Base-by-base conservation (phyloP, 1,284 basidiomycete species). In the Vanrija pseudolonga region DNA sequence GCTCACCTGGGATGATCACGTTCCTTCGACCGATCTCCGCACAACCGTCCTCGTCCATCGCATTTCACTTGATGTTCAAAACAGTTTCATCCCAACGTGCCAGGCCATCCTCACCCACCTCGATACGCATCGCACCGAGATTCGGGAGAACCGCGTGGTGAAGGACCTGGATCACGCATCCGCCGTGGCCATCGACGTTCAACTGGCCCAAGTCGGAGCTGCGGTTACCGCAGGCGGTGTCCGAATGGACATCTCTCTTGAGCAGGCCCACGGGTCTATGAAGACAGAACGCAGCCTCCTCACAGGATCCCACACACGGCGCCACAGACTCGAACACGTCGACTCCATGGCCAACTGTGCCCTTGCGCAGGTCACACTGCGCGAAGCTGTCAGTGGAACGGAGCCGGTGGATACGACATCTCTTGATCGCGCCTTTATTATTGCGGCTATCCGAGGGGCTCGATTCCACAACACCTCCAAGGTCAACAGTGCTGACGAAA, bases 1-100 rank as follows among this genome's bases (percentile, higher is more conserved):
- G 5, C 44, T 50, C 62, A 62, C n/a, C 18, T 55, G 40, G 54
- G 41, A 41, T 17, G 12, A 41, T 54, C 8, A 23, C 15, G 6
- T n/a, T n/a, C 50, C 51, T 1, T 44, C 57, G 7, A 24, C 52
- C 12, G 60, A 65, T 12, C n/a, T 59, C 4, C 59, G 60, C 18
- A 18, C 53, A 0, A n/a, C 71, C 0, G 52, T 59, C 7, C 61
- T 64, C 14, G 44, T 69, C 2, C 50, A 61, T 20, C 50, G 50
- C 12, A 42, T 63, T 1, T 40, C 57, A 1, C 40, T 65, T 5
- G 59, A 63, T 18, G 19, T 71, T 0, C 59, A 60, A 4, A 63
- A 70, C 58, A 68, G 69, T 47, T 48, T 70, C 6, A 14, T 71
- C 7, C 38, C 55, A 0, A 56, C 55, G 8, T 26, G 53, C 11